phyloP scores from a whole-genome alignment of 179 eudicot species.

The Pouteria campechiana region DNA sequence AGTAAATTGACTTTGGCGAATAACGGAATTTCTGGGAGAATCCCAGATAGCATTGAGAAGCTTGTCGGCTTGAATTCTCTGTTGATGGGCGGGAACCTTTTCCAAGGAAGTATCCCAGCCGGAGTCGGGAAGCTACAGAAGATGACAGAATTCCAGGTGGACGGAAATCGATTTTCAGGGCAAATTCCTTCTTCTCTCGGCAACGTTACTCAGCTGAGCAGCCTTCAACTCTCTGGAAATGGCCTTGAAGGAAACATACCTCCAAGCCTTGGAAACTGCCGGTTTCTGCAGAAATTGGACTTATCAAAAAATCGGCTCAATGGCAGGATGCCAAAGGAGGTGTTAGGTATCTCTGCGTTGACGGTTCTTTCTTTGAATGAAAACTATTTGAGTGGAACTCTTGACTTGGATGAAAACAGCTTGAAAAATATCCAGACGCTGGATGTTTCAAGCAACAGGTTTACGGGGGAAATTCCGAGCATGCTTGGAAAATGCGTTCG shows the following conservation, averaged over 20 bases:
- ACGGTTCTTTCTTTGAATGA: conserved; percentile 1
- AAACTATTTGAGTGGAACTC: conserved; percentile 1
- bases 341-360: neutral
- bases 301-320: conserved; percentile 1
- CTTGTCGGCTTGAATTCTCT: neutral
- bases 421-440: neutral
- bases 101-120: conserved; percentile 1
- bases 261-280: conserved; percentile 5
- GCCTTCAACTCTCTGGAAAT: neutral
- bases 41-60: conserved; percentile 4
- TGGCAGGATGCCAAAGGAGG: conserved; percentile 4
- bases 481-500: neutral
- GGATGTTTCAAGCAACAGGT: conserved; percentile 5
- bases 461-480: conserved; percentile 7
- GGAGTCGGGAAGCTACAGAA: conserved; percentile 1
- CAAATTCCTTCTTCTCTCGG: conserved; percentile 4
- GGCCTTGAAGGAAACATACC: conserved; percentile 1
- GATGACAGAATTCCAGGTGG: neutral
- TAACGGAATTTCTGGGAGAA: conserved; percentile 1
- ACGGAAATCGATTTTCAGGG: neutral
- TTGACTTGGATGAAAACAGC: conserved; percentile 1
- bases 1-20: neutral
- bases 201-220: neutral
- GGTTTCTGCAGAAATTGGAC: neutral
- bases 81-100: neutral